Base-by-base conservation (phyloP, 257 asterid genomes). In the Plantago elongata region DNA sequence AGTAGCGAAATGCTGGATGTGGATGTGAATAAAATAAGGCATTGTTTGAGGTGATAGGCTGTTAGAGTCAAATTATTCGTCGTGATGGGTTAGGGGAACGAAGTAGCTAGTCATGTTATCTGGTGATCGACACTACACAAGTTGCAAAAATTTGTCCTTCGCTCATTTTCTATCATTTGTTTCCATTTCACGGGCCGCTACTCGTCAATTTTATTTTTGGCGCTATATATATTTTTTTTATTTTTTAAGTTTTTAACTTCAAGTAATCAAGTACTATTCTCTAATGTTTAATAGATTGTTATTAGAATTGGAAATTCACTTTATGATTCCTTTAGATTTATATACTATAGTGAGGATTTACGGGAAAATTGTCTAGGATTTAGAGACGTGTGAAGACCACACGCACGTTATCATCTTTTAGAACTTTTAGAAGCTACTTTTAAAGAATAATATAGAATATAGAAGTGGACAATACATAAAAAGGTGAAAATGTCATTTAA, bases 21-120 rank as follows among this genome's bases (percentile, higher is more conserved):
- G 27, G 27, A 2, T 22, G 27, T 22, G 27, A 22, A 22, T 22
- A 22, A 22, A 22, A 22, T 22, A 22, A 22, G 27, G 27, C 27
- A 22, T 22, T 22, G 27, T 22, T 2, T 22, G 27, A 22, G 27
- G 27, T 27, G 58, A 52, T 52, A 17, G 34, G 34, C 9, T 9
- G 56, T 51, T 51, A 52, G 59, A 14, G 59, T 27, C 59, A 54
- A 54, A 54, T 54, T 37, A 54, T 54, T 54, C 59, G 59, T 14
- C 15, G 58, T 52, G 42, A 11, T 27, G 17, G 43, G 13, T 37
- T 18, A 15, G 34, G 7, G 7, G 15, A 54, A 54, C 59, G 7
- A 54, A 40, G 5, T 34, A 54, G 59, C 9, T 27, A 3, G 59
- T 14, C 59, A 54, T 54, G 59, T 54, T 54, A 52, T 30, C 17